Conservation (phyloP, 345 rosid species). For the Lumnitzera littorea region DNA sequence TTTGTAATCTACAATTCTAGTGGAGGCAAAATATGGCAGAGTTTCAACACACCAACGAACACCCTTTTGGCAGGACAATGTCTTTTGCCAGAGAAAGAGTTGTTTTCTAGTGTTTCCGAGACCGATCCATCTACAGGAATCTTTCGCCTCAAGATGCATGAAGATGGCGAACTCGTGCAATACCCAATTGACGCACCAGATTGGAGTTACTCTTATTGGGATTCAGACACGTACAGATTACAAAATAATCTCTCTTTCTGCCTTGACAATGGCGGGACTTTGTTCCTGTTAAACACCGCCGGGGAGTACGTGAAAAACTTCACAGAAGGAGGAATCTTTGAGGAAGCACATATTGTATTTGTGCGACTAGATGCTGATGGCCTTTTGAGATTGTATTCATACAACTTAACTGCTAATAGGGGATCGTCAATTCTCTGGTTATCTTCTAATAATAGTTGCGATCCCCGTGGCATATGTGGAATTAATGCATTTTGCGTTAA, state of each 20-base stretch:
- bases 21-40: constrained; percentile 11
- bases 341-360: too few relatives aligned
- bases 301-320: too few relatives aligned
- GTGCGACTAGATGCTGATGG: too few relatives aligned
- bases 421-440: neutral
- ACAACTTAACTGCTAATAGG: neutral
- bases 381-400: constrained; percentile 5
- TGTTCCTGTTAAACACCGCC: too few relatives aligned
- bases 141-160: constrained; percentile 13
- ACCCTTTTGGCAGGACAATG: constrained; percentile 22
- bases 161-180: constrained; percentile 22
- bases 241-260: too few relatives aligned
- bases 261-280: too few relatives aligned
- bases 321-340: too few relatives aligned
- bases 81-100: fast-evolving
- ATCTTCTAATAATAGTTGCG: constrained; percentile 6
- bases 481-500: constrained; percentile 14
- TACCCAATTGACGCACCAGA: constrained; percentile 5
- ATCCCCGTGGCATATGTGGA: constrained; percentile 17
- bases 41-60: constrained; percentile 22
- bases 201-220: constrained; percentile 13
- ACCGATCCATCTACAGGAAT: constrained; percentile 16
- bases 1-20: constrained; percentile 10
- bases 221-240: fast-evolving
- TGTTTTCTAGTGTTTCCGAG: constrained; percentile 13